These are phyloP conservation scores for Pseudocercospora musae DNA, from an alignment of 2,329 filamentous ascomycete genomes.

Conservation along the genomic window DNA sequence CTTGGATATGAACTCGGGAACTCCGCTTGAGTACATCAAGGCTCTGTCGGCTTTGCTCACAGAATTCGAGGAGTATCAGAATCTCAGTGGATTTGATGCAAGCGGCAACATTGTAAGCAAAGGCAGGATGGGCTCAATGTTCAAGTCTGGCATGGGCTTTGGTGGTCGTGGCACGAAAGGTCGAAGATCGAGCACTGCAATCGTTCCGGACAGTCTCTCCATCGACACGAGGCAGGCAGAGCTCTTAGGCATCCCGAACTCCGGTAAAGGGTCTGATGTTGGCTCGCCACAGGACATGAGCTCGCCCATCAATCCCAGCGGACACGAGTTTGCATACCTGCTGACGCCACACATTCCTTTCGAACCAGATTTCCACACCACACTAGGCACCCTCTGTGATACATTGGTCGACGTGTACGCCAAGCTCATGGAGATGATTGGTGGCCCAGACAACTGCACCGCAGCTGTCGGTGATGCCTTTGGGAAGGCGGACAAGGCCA, in stretches of 20 bases:
- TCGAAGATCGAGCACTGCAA: conserved; percentile 56
- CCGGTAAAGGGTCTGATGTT: conserved; percentile 8
- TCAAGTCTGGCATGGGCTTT: conserved; percentile 45
- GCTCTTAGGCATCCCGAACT: conserved; percentile 22
- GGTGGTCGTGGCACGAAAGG: conserved; percentile 33
- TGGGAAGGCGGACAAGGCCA: conserved; percentile 77
- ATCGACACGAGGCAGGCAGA: conserved; percentile 20
- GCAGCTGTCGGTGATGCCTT: conserved; percentile 73
- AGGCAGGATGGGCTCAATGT: conserved; percentile 63
- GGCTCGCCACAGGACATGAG: conserved; percentile 26
- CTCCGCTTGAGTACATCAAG: conserved; percentile 79
- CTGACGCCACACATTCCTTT: conserved; percentile 92
- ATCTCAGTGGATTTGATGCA: conserved; percentile 69
- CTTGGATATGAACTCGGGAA: conserved; percentile 79
- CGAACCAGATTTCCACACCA: conserved; percentile 95
- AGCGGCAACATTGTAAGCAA: conserved; percentile 68
- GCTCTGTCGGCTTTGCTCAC: conserved; percentile 78
- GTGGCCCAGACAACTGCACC: conserved; percentile 70
- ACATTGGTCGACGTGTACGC: conserved; percentile 91
- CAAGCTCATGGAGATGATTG: conserved; percentile 69
- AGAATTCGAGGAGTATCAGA: conserved; percentile 93
- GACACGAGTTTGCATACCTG: conserved; percentile 81
- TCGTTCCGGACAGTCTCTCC: conserved; percentile 39
- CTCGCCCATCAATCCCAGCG: conserved; percentile 57
- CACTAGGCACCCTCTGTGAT: conserved; percentile 92